Evolutionary conservation across 2,329 filamentous ascomycete species (phyloP).

Genomic region (Rhinocladiella similis): DNA sequence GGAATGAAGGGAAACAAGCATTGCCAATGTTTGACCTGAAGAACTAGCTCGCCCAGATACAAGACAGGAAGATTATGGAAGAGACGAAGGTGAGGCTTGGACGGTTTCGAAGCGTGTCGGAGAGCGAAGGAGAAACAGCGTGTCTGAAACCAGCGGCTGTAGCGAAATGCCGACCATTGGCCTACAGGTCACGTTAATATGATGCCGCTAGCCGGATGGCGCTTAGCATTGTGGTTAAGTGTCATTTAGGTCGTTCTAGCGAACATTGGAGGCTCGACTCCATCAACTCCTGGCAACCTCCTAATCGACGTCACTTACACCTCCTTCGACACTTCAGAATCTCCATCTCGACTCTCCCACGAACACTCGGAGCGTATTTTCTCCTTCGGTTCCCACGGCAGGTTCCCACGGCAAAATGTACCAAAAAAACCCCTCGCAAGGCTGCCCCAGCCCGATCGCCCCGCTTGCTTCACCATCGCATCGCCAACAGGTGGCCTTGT

Average conservation of each 20-base stretch:
- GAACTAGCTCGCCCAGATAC: slow-evolving; percentile 11
- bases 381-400: not conserved
- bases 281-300: slow-evolving; percentile 6
- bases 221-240: not conserved
- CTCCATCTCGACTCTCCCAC: not conserved
- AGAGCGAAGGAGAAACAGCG: slow-evolving; percentile 8
- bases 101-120: slow-evolving; percentile 27
- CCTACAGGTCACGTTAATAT: slow-evolving; percentile 1
- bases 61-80: slow-evolving; percentile 12
- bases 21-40: slow-evolving; percentile 25
- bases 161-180: slow-evolving; percentile 5
- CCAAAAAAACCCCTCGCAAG: not conserved
- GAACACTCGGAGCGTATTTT: not conserved
- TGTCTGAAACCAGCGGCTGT: slow-evolving; percentile 23
- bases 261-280: not conserved
- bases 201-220: not conserved
- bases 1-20: slow-evolving; percentile 18
- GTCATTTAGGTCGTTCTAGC: slow-evolving; percentile 3
- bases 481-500: not conserved
- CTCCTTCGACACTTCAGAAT: slow-evolving; percentile 17
- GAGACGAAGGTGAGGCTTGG: slow-evolving; percentile 24
- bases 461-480: slow-evolving; percentile 3
- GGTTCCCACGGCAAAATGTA: not conserved
- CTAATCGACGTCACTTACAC: slow-evolving; percentile 17
- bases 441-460: not conserved